Evolutionary conservation across 768 basidiomycete species (phyloP).

Genomic region (Kwoniella heveanensis): DNA sequence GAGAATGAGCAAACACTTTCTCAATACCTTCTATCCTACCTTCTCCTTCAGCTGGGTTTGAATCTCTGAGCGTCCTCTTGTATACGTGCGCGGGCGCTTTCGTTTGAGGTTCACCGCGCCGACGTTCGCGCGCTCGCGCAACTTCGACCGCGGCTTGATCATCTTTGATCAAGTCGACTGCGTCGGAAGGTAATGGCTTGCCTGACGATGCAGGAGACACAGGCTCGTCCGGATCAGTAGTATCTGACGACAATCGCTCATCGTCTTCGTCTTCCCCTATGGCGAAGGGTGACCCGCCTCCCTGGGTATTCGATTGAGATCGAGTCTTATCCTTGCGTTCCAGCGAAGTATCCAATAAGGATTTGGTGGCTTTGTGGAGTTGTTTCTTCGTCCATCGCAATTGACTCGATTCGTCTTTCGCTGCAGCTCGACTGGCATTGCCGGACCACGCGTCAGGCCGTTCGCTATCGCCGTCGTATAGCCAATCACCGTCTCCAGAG

Average conservation of each 20-base stretch:
- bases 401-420: constrained; percentile 11
- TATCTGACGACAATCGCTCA: constrained; percentile 15
- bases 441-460: constrained; percentile 36
- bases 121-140: constrained; percentile 62
- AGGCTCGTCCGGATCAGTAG: constrained; percentile 38
- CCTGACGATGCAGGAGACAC: constrained; percentile 28
- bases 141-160: constrained; percentile 63
- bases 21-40: constrained; percentile 20
- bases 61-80: constrained; percentile 14
- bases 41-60: constrained; percentile 2
- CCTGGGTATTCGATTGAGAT: constrained; percentile 1
- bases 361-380: constrained; percentile 18
- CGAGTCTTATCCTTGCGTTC: too few species aligned
- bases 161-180: constrained; percentile 85
- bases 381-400: constrained; percentile 33
- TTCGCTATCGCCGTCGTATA: constrained; percentile 52
- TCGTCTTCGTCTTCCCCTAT: constrained; percentile 38
- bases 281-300: constrained; percentile 31
- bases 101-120: constrained; percentile 65
- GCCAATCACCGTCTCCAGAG: constrained; percentile 35
- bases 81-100: constrained; percentile 51
- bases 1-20: constrained; percentile 14
- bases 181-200: constrained; percentile 60
- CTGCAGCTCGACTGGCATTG: constrained; percentile 7
- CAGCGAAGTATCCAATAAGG: not conserved